phyloP scores from a whole-genome alignment of 495 filamentous ascomycete genomes.

The Rostrohypoxylon terebratum region DNA sequence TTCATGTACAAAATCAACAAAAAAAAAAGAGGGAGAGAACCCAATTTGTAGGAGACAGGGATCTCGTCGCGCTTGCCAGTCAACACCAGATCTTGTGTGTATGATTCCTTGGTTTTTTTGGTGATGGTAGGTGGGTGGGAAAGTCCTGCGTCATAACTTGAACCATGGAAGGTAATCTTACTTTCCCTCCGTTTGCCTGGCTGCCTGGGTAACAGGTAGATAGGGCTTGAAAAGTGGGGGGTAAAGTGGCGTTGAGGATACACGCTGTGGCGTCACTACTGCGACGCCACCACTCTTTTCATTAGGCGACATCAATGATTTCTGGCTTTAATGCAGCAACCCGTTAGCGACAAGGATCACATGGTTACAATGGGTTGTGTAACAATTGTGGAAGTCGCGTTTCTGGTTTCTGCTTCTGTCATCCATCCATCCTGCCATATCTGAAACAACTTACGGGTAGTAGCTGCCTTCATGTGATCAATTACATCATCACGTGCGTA shows the following conservation, averaged over 20 bases:
- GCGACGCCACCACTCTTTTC: background rate
- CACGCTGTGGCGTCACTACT: conserved; percentile 20
- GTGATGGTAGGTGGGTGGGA: conserved; percentile 10
- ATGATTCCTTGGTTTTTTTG: background rate
- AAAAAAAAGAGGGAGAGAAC: conserved; percentile 6
- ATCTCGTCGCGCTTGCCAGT: conserved; percentile 16
- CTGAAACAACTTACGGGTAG: background rate
- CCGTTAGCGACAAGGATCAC: background rate
- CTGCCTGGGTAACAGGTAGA: conserved; percentile 25
- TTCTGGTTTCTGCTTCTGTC: too few relatives aligned
- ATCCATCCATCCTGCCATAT: too few relatives aligned
- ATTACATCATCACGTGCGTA: background rate
- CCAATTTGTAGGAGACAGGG: conserved; percentile 23
- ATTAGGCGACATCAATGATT: conserved; percentile 11
- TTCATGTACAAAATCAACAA: too few relatives aligned
- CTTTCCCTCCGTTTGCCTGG: conserved; percentile 27
- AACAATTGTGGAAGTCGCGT: background rate
- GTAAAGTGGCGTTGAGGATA: background rate
- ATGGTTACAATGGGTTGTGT: background rate
- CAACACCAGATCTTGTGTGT: conserved; percentile 22
- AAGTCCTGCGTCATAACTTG: conserved; percentile 45
- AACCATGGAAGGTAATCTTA: conserved; percentile 22
- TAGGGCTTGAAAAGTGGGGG: background rate
- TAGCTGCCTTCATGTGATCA: background rate
- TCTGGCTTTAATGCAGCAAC: background rate